Percentiles rank a stretch among this genome's conserved stretches.
phyloP scores from a whole-genome alignment of 306 rosid species.

The Astragalus glycyphyllos region DNA sequence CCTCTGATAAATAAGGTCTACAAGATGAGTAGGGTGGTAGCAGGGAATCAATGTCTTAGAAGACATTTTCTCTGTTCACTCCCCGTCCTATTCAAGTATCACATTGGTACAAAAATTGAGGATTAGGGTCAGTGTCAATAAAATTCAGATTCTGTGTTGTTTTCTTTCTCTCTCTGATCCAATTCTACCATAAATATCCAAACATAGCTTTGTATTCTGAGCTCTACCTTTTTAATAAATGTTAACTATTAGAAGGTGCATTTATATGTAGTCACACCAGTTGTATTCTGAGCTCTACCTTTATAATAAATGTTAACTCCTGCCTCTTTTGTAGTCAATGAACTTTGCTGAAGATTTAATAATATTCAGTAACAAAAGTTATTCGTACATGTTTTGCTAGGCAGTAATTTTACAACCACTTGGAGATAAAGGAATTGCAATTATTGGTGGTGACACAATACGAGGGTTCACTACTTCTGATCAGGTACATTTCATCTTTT shows the following conservation, averaged over 20 bases:
- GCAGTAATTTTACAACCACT: slow-evolving; percentile 97
- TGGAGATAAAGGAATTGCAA: slow-evolving; percentile 85
- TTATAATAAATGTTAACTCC: background rate
- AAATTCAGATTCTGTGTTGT: background rate
- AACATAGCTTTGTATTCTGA: background rate
- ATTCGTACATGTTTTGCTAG: slow-evolving; percentile 50
- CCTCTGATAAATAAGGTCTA: too few species aligned
- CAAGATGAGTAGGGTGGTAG: too few species aligned
- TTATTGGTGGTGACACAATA: slow-evolving; percentile 89
- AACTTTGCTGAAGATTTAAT: background rate
- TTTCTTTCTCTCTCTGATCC: background rate
- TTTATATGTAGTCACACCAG: background rate
- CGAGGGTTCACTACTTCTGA: slow-evolving; percentile 89
- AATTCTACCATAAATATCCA: background rate
- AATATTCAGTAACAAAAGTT: background rate
- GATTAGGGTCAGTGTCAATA: background rate
- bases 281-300: background rate
- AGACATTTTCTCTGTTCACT: background rate
- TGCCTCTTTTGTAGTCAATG: slow-evolving; percentile 1
- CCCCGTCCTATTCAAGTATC: background rate
- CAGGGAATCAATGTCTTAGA: too few species aligned
- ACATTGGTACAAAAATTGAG: background rate
- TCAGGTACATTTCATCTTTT: slow-evolving; percentile 57
- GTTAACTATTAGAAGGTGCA: background rate
- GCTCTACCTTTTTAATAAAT: background rate